phyloP scores from a whole-genome alignment of 2,329 filamentous ascomycete genomes.

The Endothia cerciana region DNA sequence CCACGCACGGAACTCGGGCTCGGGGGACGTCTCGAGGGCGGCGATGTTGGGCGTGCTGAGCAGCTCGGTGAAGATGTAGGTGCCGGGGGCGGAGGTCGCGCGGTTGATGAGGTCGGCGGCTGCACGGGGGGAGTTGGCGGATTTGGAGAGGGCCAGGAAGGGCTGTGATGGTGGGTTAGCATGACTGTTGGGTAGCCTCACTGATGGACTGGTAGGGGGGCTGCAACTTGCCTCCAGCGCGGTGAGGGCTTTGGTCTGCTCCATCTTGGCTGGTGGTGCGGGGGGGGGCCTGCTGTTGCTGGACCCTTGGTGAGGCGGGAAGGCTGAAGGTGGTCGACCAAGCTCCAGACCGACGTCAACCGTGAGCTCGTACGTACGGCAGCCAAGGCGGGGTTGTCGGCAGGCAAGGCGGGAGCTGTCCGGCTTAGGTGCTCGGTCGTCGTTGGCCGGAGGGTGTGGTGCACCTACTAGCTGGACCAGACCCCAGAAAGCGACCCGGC shows the following conservation, averaged over 20 bases:
- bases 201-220: neutral
- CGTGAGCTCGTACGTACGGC: neutral
- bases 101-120: constrained; percentile 84
- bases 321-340: neutral
- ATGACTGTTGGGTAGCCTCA: neutral
- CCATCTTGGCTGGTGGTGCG: constrained; percentile 56
- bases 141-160: constrained; percentile 88
- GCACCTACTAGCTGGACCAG: too few relatives aligned
- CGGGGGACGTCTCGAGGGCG: constrained; percentile 61
- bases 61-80: constrained; percentile 94
- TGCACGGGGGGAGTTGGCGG: constrained; percentile 80
- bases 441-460: too few relatives aligned
- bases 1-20: constrained; percentile 58
- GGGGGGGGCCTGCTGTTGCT: neutral
- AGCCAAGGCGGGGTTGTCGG: constrained; percentile 14
- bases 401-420: constrained; percentile 24
- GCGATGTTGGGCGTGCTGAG: constrained; percentile 80
- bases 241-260: constrained; percentile 71
- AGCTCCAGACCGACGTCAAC: constrained; percentile 1
- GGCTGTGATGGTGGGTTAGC: constrained; percentile 60
- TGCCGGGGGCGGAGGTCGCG: constrained; percentile 87
- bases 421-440: too few relatives aligned
- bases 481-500: too few relatives aligned
- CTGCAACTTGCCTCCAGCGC: constrained; percentile 59
- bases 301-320: neutral